Base-by-base conservation (phyloP, 2,329 filamentous ascomycete species). In the Neurospora sp. region DNA sequence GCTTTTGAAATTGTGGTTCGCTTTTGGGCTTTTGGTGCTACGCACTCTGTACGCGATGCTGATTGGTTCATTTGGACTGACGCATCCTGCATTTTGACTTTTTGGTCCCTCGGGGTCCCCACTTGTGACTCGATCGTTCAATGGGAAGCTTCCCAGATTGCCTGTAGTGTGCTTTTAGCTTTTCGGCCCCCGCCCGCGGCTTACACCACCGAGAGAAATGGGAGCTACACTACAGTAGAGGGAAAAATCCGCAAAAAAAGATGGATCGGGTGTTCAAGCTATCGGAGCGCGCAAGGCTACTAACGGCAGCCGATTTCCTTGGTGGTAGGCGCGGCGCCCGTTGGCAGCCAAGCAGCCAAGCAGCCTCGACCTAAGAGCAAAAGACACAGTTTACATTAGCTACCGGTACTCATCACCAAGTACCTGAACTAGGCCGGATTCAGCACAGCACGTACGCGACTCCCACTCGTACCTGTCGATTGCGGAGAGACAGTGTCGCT, bases 121-220 rank as follows among this genome's bases (percentile, higher is more conserved):
- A 62, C 52, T 62, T 62, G 52, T 62, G 52, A 62, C 28, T 62
- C 15, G 23, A 62, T 62, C 52, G 52, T 62, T 70, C 66, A 68
- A 71, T 68, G 68, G 68, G 68, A 70, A 69, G 43, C 70, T 68
- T 52, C 39, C 70, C 70, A 42, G 70, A 43, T 66, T 62, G 36
- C 39, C 6, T 7, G 6, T 33, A 33, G 52, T 33, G 52, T 62
- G 52, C 52, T 33, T 58, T 33, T 62, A 33, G 52, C 52, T 33
- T 62, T 62, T 62, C 52, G 23, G 52, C 52, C 52, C 52, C 23
- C 52, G 52, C 52, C 52, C 28, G 15, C 52, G 52, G 52, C 28
- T 33, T 62, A 17, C 23, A 62, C 52, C 52, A 62, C 23, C 52
- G 28, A 62, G 52, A 33, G 23, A 62, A 33, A 3, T 8, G 6